These are phyloP conservation scores for Salix brachista DNA, from an alignment of 345 rosid genomes.

Conservation along the genomic window DNA sequence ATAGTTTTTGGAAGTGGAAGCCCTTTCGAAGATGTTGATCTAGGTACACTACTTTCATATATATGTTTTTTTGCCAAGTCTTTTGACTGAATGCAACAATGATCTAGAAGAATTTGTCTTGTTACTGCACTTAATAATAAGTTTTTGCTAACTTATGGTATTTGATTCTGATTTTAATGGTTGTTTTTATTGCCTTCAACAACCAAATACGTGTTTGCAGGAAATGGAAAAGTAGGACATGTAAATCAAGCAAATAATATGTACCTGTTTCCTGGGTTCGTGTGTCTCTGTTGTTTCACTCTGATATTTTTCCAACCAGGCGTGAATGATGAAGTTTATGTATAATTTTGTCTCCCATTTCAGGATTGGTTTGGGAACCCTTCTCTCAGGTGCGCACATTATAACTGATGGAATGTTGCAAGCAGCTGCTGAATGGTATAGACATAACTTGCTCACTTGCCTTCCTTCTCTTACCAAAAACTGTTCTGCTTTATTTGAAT, in stretches of 20 bases:
- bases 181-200: not conserved
- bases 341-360: not conserved
- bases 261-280: slow-evolving; percentile 98
- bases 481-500: not conserved
- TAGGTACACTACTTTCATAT: slow-evolving; percentile 45
- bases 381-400: slow-evolving; percentile 70
- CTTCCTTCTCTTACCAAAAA: not conserved
- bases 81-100: slow-evolving; percentile 3
- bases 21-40: slow-evolving; percentile 81
- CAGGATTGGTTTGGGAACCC: slow-evolving; percentile 94
- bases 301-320: not conserved
- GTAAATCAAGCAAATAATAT: slow-evolving; percentile 98
- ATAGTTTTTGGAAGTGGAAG: slow-evolving; percentile 97
- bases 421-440: slow-evolving; percentile 91
- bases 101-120: not conserved
- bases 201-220: slow-evolving; percentile 36
- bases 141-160: not conserved
- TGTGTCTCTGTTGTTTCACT: slow-evolving; percentile 19
- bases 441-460: not conserved
- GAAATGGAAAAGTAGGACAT: slow-evolving; percentile 80
- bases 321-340: slow-evolving; percentile 1
- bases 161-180: slow-evolving; percentile 1
- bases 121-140: not conserved
- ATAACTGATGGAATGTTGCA: slow-evolving; percentile 86
- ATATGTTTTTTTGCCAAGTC: slow-evolving; percentile 9